Base-by-base conservation (phyloP, 495 filamentous ascomycete species). In the Bombardia bombarda region DNA sequence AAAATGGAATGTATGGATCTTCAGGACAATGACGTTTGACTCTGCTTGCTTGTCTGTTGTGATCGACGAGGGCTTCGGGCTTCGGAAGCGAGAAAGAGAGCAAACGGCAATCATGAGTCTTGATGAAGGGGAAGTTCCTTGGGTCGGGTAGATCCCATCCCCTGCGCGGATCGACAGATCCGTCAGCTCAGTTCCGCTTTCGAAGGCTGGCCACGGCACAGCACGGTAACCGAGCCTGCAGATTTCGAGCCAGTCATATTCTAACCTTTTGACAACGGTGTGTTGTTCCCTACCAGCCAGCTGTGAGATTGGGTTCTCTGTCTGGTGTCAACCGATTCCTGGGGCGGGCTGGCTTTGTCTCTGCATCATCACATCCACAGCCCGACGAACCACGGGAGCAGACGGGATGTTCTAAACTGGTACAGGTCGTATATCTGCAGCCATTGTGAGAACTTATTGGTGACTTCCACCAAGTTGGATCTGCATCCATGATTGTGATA, bases 91-190 rank as follows among this genome's bases (percentile, higher is more conserved):
- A 6, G 8, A 3, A 17, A 31, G 30, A 24, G 7, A 18, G 1
- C 13, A 18, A 40, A 16, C 8, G 2, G 13, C 7, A 42, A 30
- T 1, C 13, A 14, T n/a, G 13, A 8, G 21, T 23, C n/a, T 26
- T 13, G 26, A 38, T 23, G 19, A 24, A 26, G 21, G 38, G 17
- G 34, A 26, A n/a, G 38, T 20, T 39, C 24, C 13, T 36, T 23
- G 42, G 38, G 38, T 21, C 39, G 38, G 42, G 43, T 40, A 45
- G 49, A 51, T 55, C 52, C 38, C 26, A 28, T 13, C 47, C 35
- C 45, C 43, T 51, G 49, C 37, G 50, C 42, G 40, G 56, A 58
- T 59, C 56, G 52, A 50, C 50, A 45, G 45, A 53, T 53, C 46
- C 53, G 40, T 25, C 40, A 46, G 53, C 50, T 53, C 41, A 56